phyloP scores from a whole-genome alignment of 495 filamentous ascomycete genomes.

The Hypomontagnella monticulosa region DNA sequence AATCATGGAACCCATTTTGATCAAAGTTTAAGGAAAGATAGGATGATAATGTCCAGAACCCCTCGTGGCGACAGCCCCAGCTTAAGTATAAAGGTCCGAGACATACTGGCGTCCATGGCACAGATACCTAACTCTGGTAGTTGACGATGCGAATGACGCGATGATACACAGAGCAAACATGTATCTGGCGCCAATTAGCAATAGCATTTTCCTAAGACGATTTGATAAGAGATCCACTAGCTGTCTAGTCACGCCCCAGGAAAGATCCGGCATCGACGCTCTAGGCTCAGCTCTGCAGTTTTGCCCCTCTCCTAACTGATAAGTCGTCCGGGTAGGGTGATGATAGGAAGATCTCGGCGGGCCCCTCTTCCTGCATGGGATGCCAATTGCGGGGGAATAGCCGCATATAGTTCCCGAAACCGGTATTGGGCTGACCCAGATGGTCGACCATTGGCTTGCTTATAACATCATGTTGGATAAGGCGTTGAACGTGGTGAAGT shows the following conservation, averaged over 20 bases:
- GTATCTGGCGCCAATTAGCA: conserved; percentile 41
- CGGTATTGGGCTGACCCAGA: conserved; percentile 28
- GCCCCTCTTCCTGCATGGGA: conserved; percentile 27
- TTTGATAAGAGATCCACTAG: conserved; percentile 34
- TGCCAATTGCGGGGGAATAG: conserved; percentile 42
- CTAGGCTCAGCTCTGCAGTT: conserved; percentile 26
- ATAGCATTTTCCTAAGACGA: conserved; percentile 32
- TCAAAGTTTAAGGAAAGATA: conserved; percentile 4
- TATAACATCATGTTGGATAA: conserved; percentile 23
- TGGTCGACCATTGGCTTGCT: conserved; percentile 14
- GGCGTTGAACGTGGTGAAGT: conserved; percentile 1
- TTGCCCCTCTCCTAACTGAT: conserved; percentile 38
- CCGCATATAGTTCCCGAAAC: conserved; percentile 45
- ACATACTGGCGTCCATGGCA: conserved; percentile 4
- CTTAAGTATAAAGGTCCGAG: conserved; percentile 23
- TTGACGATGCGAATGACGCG: conserved; percentile 23
- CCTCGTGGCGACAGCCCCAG: background rate
- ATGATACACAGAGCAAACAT: conserved; percentile 12
- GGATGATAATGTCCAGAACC: background rate
- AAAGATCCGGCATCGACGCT: conserved; percentile 16
- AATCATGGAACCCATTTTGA: conserved; percentile 36
- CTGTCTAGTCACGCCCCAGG: conserved; percentile 18
- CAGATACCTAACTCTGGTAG: conserved; percentile 6
- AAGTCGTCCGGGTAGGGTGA: conserved; percentile 23
- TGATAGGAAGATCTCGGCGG: conserved; percentile 37